Conservation (phyloP, 495 filamentous ascomycete genomes). For the Aspergillus saccharolyticus region DNA sequence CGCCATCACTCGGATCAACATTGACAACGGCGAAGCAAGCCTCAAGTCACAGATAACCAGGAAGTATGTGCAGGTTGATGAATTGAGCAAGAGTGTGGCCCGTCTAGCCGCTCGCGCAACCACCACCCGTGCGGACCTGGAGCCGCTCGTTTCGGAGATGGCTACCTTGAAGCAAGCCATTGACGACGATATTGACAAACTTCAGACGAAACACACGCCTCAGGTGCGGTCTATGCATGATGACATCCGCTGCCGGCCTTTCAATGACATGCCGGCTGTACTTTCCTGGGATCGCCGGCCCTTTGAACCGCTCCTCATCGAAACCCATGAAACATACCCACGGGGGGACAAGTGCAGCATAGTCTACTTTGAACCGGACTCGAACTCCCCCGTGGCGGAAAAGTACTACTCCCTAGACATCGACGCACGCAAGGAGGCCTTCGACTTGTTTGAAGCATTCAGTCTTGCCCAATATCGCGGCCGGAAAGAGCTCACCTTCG, state of each 20-base stretch:
- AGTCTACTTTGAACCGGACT: slow-evolving; percentile 37
- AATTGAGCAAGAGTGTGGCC: slow-evolving; percentile 25
- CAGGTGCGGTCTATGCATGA: slow-evolving; percentile 20
- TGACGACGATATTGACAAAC: slow-evolving; percentile 2
- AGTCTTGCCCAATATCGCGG: slow-evolving; percentile 17
- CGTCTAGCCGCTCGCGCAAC: slow-evolving; percentile 28
- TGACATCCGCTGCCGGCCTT: slow-evolving; percentile 18
- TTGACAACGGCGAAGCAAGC: neutral
- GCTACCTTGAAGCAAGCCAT: slow-evolving; percentile 6
- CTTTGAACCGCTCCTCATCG: slow-evolving; percentile 50
- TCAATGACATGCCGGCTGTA: slow-evolving; percentile 29
- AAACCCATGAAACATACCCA: slow-evolving; percentile 54
- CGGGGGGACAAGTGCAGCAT: slow-evolving; percentile 18
- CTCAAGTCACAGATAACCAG: neutral
- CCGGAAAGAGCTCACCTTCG: slow-evolving; percentile 18
- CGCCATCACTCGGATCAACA: neutral
- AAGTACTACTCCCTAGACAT: slow-evolving; percentile 15
- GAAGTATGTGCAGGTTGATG: slow-evolving; percentile 21
- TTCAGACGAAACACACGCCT: slow-evolving; percentile 21
- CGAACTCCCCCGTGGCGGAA: slow-evolving; percentile 15
- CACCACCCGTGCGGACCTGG: slow-evolving; percentile 25
- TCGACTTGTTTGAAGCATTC: slow-evolving; percentile 24
- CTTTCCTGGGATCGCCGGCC: slow-evolving; percentile 61
- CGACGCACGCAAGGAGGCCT: slow-evolving; percentile 7
- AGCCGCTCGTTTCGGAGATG: slow-evolving; percentile 25